Conservation (phyloP, 352 stramenopile species). For the Pythium pyrilobum region DNA sequence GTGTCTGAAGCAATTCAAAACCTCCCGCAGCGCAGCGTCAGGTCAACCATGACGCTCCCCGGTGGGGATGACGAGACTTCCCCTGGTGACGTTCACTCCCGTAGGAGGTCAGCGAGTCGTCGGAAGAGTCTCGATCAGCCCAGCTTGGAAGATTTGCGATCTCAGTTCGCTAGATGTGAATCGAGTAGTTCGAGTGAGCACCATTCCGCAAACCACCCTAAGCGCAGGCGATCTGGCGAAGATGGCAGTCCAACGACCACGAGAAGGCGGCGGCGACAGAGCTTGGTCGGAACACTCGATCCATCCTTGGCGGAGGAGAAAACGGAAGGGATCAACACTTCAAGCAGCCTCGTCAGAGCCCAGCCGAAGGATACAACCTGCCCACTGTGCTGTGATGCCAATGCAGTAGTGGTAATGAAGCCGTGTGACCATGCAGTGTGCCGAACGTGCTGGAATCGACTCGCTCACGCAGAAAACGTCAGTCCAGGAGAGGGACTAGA, state of each 20-base stretch:
- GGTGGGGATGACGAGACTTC: not conserved
- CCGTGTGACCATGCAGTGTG: conserved; percentile 51
- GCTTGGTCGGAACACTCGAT: conserved; percentile 12
- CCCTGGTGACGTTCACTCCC: too few relatives aligned
- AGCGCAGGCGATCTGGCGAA: conserved; percentile 4
- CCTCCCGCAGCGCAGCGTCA: not conserved
- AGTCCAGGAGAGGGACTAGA: not conserved
- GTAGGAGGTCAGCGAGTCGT: not conserved
- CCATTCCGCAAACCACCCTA: not conserved
- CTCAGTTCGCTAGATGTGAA: not conserved
- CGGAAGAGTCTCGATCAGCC: conserved; percentile 10
- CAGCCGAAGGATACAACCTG: conserved; percentile 21
- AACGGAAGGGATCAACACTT: not conserved
- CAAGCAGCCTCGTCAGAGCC: not conserved
- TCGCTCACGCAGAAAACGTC: not conserved
- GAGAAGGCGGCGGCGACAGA: conserved; percentile 12
- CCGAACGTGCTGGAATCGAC: conserved; percentile 24
- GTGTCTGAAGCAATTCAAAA: not conserved
- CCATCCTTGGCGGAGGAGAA: conserved; percentile 8
- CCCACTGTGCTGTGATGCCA: conserved; percentile 38
- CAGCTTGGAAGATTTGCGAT: conserved; percentile 7
- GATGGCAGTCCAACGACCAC: not conserved
- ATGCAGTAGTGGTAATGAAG: conserved; percentile 46
- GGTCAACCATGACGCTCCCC: not conserved
- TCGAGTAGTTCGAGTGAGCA: not conserved